Conservation (phyloP, 2,329 filamentous ascomycete genomes). For the Lasiodiplodia citricola region DNA sequence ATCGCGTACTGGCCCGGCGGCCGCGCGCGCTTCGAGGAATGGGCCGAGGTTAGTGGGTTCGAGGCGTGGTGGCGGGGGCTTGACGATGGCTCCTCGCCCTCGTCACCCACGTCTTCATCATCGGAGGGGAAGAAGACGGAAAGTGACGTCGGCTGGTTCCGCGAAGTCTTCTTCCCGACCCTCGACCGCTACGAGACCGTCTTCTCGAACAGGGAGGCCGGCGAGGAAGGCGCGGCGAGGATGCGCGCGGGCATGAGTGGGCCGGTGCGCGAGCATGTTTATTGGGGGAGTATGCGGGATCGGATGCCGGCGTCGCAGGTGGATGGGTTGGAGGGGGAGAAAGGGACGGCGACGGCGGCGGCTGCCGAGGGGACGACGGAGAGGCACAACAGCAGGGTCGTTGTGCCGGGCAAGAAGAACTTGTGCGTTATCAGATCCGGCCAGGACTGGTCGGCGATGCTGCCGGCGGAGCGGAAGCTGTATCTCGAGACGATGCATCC, state of each 20-base stretch:
- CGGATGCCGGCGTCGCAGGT: slow-evolving; percentile 48
- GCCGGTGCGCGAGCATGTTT: slow-evolving; percentile 50
- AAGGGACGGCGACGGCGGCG: not conserved
- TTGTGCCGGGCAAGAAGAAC: slow-evolving; percentile 47
- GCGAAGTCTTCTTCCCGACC: slow-evolving; percentile 50
- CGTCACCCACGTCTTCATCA: too few species aligned
- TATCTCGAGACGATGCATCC: slow-evolving; percentile 55
- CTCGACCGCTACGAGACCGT: slow-evolving; percentile 53
- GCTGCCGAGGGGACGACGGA: slow-evolving; percentile 17
- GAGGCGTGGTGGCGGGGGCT: not conserved
- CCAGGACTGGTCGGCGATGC: slow-evolving; percentile 52
- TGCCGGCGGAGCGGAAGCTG: slow-evolving; percentile 48
- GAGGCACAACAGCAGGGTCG: slow-evolving; percentile 35
- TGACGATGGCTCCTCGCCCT: slow-evolving; percentile 25
- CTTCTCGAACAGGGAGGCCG: slow-evolving; percentile 44
- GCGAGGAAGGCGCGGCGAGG: slow-evolving; percentile 48
- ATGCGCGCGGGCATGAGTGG: slow-evolving; percentile 47
- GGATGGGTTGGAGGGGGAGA: slow-evolving; percentile 41
- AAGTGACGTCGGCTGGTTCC: slow-evolving; percentile 47
- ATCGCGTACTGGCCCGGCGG: not conserved
- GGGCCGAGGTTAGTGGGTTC: not conserved
- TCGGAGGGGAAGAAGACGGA: slow-evolving; percentile 28
- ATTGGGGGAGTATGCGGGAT: slow-evolving; percentile 56
- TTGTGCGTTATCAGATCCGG: slow-evolving; percentile 53
- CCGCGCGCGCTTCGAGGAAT: not conserved